Base-by-base conservation (phyloP, 2,329 filamentous ascomycete species). In the Colletotrichum sp. region DNA sequence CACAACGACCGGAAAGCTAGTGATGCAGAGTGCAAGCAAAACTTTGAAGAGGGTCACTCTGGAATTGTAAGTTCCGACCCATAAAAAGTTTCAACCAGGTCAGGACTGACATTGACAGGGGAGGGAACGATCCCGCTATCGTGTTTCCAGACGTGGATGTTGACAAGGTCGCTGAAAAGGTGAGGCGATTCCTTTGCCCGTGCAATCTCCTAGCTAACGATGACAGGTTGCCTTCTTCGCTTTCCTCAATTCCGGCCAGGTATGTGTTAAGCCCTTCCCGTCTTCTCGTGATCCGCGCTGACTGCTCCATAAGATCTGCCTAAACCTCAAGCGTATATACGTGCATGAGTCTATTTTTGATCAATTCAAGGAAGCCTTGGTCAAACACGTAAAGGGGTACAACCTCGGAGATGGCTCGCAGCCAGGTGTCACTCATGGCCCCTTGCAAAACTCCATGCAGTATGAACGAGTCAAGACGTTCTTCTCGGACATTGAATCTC, bases 381-480 rank as follows among this genome's bases (percentile, higher is more conserved):
- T 60, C 0, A 69, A 87, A 84, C 71, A 74, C 8, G 71, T 74
- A 13, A 70, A 52, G n/a, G 43, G 43, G 10, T 52, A 52, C 43
- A 52, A 52, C n/a, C 0, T 52, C 10, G 43, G 43, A 1, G 43
- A 52, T 3, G 43, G 43, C n/a, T 52, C 43, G 10, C 43, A 52
- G 6, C 2, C 43, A 52, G 43, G 43, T 52, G n/a, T 52, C 18
- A 52, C 43, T 52, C 43, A 52, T 13, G 43, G 43, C 1, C 93
- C 93, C 0, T 83, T 94, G 2, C 91, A 92, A 72, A 94, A 94
- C 82, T 83, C 87, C 76, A 89, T 91, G 88, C 93, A 94, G 81
- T 94, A 56, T n/a, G 71, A 74, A 27, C 25, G 71, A 27, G 71
- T 74, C 58, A 74, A 71, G 34, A 70, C 66, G 1, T 74, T 74